Conservation (phyloP, 148 eudicot genomes). For the Rhododendron kiyosumense region DNA sequence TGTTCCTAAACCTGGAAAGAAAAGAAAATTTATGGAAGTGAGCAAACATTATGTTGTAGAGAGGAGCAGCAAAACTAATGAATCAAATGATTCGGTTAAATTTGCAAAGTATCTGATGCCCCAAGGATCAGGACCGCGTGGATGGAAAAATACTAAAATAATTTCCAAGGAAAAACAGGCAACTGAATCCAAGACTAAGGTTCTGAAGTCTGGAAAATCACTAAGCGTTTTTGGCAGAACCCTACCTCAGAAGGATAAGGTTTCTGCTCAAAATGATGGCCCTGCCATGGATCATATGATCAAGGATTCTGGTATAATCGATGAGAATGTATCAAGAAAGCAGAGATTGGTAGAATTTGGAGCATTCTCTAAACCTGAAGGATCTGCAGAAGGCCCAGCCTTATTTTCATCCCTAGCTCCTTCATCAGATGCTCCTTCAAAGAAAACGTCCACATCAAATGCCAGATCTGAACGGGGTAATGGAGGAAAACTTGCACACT, state of each 20-base stretch:
- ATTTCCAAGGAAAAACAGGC: slow-evolving; percentile 59
- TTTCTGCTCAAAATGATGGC: slow-evolving; percentile 19
- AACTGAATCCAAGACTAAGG: slow-evolving; percentile 40
- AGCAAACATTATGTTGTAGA: slow-evolving; percentile 82
- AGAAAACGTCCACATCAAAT: slow-evolving; percentile 39
- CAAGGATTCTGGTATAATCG: slow-evolving; percentile 40
- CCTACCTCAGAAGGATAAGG: slow-evolving; percentile 44
- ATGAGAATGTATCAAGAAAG: slow-evolving; percentile 37
- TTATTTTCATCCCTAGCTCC: slow-evolving; percentile 50
- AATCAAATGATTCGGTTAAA: slow-evolving; percentile 42
- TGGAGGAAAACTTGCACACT: slow-evolving; percentile 45
- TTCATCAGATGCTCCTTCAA: slow-evolving; percentile 33
- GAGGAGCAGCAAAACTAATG: slow-evolving; percentile 35
- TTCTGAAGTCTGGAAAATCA: slow-evolving; percentile 48
- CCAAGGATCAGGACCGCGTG: slow-evolving; percentile 54
- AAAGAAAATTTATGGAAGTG: slow-evolving; percentile 84
- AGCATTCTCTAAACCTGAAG: slow-evolving; percentile 33
- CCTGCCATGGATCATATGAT: slow-evolving; percentile 13
- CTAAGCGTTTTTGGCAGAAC: slow-evolving; percentile 38
- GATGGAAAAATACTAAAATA: slow-evolving; percentile 46
- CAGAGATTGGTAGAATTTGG: slow-evolving; percentile 24
- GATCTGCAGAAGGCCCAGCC: slow-evolving; percentile 37
- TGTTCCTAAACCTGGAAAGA: slow-evolving; percentile 95
- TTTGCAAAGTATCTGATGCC: slow-evolving; percentile 50
- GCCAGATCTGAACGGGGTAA: slow-evolving; percentile 41